Evolutionary conservation across 2,329 filamentous ascomycete species (phyloP).

Genomic region (Metarhizium rileyi): DNA sequence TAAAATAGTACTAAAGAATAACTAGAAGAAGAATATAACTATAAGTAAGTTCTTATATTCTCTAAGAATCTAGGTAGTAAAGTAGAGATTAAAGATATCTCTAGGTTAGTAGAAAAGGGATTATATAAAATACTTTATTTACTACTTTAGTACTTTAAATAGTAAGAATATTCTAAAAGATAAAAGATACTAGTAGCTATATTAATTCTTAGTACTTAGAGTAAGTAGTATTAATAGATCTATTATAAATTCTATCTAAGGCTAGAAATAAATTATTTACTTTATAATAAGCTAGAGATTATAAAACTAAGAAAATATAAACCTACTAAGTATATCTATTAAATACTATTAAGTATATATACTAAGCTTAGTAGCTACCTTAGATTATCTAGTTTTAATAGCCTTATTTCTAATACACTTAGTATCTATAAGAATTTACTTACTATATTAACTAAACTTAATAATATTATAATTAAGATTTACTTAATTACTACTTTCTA

Average conservation of each 20-base stretch:
- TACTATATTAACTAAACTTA: neutral
- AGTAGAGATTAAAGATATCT: neutral
- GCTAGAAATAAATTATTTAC: neutral
- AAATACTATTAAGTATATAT: neutral
- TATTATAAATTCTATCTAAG: neutral
- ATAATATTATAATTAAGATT: neutral
- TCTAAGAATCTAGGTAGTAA: constrained; percentile 1
- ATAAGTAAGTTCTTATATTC: constrained; percentile 3
- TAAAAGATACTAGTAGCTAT: no score
- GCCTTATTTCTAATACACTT: neutral
- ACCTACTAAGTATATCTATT: neutral
- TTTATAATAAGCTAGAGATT: no score
- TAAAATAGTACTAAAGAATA: neutral
- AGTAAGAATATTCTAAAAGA: neutral
- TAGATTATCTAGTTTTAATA: neutral
- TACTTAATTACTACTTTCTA: neutral
- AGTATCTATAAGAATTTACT: neutral
- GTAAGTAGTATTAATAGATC: neutral
- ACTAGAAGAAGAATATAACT: neutral
- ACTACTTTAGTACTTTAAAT: neutral
- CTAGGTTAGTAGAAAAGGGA: neutral
- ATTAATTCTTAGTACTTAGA: neutral
- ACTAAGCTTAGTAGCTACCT: neutral
- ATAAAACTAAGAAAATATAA: neutral
- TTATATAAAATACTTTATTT: neutral